Evolutionary conservation across 257 asterid genomes (phyloP), one percentile per base, ranked within the genome.

Genomic region (Gardenia jasminoides): DNA sequence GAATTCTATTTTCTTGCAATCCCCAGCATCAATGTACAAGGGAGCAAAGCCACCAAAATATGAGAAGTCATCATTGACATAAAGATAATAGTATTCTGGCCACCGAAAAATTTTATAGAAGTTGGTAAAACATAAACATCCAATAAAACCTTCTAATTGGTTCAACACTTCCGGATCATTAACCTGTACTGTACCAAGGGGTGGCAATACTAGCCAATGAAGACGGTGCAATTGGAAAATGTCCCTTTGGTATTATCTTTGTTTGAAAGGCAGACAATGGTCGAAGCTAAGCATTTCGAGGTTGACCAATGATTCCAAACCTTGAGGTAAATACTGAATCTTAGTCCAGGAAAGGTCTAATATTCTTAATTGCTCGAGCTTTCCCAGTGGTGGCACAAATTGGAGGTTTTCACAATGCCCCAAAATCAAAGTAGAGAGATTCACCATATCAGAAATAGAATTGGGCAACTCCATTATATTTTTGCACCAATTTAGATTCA

Each of bases 371-470:
- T 11, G 24, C 52, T 33, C 59, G 24, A 79, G 66, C 64, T 79
- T 79, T 43, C 72, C 59, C 66, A 79, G 48, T 15, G 73, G 36
- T 13, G 78, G 78, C 22, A 79, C 54, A 10, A 17, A 70, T 59
- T 20, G 19, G 11, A 79, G 78, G 9, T n/a, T 24, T 6, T 0
- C 0, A 46, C 77, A 79, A 12, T 0, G 33, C 24, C 2, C 4
- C 2, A 36, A 36, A 2, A 1, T 4, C 4, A 36, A 36, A 1
- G 1, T 4, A 36, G 41, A 1, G 41, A 36, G 41, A 36, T 4
- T 36, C 4, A 36, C 41, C 41, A 36, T 36, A 4, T 36, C 41
- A 1, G 1, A 36, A 36, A 36, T 4, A 36, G 3, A 36, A 36
- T 36, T 36, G 4, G 41, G 41, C 41, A 36, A 36, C 41, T 36